phyloP scores from a whole-genome alignment of 495 filamentous ascomycete genomes.

The Coniosporium apollinis region DNA sequence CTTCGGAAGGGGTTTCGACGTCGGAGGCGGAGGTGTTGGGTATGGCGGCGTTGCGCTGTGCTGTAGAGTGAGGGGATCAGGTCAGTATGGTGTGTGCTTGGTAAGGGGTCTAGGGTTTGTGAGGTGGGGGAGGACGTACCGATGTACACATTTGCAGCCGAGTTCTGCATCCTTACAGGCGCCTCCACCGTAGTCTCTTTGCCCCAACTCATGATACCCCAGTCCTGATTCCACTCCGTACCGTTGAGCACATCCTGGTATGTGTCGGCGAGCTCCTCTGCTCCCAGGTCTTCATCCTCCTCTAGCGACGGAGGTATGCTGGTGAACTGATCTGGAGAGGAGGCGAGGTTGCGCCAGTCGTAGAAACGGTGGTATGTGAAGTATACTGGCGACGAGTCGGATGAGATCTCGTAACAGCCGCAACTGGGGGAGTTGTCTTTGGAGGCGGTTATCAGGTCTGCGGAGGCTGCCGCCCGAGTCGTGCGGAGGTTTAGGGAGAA shows the following conservation, averaged over 20 bases:
- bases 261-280: constrained; percentile 17
- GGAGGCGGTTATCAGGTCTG: too few species aligned
- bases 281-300: too few species aligned
- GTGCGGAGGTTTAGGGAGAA: too few species aligned
- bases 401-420: too few species aligned
- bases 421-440: too few species aligned
- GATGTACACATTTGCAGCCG: constrained; percentile 50
- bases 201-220: constrained; percentile 44
- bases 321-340: constrained; percentile 22
- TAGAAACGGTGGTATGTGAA: constrained; percentile 49
- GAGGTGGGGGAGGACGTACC: constrained; percentile 14
- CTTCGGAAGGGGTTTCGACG: too few species aligned
- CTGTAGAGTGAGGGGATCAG: not conserved
- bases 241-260: constrained; percentile 23
- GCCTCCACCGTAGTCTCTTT: constrained; percentile 26
- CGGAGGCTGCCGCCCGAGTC: too few species aligned
- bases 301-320: too few species aligned
- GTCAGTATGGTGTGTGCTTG: not conserved
- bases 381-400: too few species aligned
- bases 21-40: too few species aligned
- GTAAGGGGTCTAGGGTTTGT: too few species aligned
- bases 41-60: constrained; percentile 6
- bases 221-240: constrained; percentile 32
- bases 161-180: constrained; percentile 42
- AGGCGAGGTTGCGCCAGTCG: constrained; percentile 42